Conservation (phyloP, 2,329 filamentous ascomycete species). For the Immersiporthe knoxdaviesiana region DNA sequence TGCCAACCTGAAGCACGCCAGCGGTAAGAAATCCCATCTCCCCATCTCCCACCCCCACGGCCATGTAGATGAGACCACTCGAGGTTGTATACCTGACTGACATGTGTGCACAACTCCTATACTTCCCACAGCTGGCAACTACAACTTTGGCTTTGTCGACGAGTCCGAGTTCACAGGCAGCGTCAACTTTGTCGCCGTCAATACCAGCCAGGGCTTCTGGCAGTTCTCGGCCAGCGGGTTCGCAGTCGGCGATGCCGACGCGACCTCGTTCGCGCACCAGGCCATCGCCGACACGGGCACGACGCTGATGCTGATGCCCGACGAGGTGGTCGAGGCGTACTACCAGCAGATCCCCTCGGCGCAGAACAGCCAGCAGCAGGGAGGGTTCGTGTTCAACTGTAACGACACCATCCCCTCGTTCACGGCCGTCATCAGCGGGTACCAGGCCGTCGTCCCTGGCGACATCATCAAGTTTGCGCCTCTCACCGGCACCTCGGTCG, state of each 20-base stretch:
- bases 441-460: conserved; percentile 51
- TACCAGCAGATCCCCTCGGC: conserved; percentile 58
- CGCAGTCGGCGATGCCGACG: conserved; percentile 48
- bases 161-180: conserved; percentile 57
- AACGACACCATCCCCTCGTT: conserved; percentile 36
- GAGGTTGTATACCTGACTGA: conserved; percentile 12
- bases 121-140: conserved; percentile 37
- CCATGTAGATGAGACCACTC: background rate
- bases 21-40: conserved; percentile 36
- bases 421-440: conserved; percentile 50
- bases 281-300: conserved; percentile 71
- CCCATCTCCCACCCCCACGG: background rate
- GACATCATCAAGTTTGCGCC: conserved; percentile 50
- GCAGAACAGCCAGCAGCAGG: conserved; percentile 45
- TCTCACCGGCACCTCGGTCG: conserved; percentile 53
- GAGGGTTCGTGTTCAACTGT: conserved; percentile 49
- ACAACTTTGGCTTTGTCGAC: conserved; percentile 55
- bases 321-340: conserved; percentile 56
- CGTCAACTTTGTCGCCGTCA: conserved; percentile 60
- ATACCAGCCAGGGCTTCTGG: conserved; percentile 64
- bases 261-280: conserved; percentile 45
- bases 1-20: conserved; percentile 40
- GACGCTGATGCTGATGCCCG: conserved; percentile 61
- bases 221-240: conserved; percentile 60
- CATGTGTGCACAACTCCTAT: background rate